These are phyloP conservation scores for Spinellus fusiger DNA, from an alignment of 192 early-diverging fungal species.

Conservation along the genomic window DNA sequence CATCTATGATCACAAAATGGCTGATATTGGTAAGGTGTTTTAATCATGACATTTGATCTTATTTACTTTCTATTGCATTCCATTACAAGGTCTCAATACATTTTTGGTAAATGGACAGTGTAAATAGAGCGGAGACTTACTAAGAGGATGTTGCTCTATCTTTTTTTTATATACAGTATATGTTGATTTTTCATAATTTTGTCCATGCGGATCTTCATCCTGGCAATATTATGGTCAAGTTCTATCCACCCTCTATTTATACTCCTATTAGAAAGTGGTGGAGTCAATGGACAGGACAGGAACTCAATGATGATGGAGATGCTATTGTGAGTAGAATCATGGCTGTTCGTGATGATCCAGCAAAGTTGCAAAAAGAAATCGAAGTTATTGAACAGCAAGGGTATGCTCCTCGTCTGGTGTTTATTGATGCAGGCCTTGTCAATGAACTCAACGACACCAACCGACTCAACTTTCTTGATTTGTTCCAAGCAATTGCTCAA, in stretches of 20 bases:
- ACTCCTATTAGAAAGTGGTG: constrained; percentile 43
- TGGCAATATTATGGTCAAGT: constrained; percentile 86
- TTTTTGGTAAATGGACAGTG: constrained; percentile 70
- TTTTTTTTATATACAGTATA: constrained; percentile 45
- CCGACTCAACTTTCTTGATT: constrained; percentile 85
- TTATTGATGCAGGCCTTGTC: constrained; percentile 90
- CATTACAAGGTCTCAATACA: constrained; percentile 49
- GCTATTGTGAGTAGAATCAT: constrained; percentile 34
- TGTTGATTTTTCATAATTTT: constrained; percentile 94
- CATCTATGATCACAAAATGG: constrained; percentile 69
- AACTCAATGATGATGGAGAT: constrained; percentile 32
- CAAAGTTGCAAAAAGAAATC: constrained; percentile 40
- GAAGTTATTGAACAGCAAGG: constrained; percentile 56
- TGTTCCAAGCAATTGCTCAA: constrained; percentile 80
- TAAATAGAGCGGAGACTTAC: too few species aligned
- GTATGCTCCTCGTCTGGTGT: constrained; percentile 70
- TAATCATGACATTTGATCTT: background rate
- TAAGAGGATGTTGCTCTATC: too few species aligned
- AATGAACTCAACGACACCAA: constrained; percentile 67
- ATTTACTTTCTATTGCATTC: background rate
- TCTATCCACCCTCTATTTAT: constrained; percentile 56
- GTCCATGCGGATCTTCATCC: constrained; percentile 93
- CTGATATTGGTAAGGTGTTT: constrained; percentile 60
- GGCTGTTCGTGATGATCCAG: constrained; percentile 29
- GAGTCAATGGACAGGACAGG: constrained; percentile 17